Evolutionary conservation across 2,329 filamentous ascomycete species (phyloP), one percentile per base, ranked within the genome.

Genomic region (Diaporthe helianthi): DNA sequence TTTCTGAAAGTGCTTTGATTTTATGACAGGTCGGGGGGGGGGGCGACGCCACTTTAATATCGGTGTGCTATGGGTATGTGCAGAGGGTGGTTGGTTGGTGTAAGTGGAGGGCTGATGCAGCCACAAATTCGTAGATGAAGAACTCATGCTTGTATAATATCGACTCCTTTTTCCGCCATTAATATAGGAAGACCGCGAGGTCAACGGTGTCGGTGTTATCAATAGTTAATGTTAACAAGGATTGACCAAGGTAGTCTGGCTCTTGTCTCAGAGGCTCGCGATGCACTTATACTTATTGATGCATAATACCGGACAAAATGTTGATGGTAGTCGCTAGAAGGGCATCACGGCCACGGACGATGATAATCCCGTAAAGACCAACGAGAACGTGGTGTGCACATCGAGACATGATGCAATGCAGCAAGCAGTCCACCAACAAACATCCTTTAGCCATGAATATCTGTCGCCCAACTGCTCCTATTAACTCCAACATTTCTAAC

Each of bases 141-240:
- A 26, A 49, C 22, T 26, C n/a, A 26, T 36, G 19, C 26, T 22
- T 58, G 19, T 15, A n/a, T n/a, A n/a, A n/a, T n/a, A 17, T 29
- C 44, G 12, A 5, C 44, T 10, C 3, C 9, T 29, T 53, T 66
- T 33, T 3, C n/a, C 13, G 52, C 15, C n/a, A 13, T 46, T 49
- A 26, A 67, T 67, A 49, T 55, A 58, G 41, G 36, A 36, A 47
- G 64, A 51, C 52, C 65, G 41, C 65, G 41, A 67, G 52, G 65
- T 58, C 52, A 33, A 58, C 13, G 41, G 64, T 38, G 52, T 22
- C n/a, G 9, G 36, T 26, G 10, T 24, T 29, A 19, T 4, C 10
- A 12, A 1, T 12, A 15, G 4, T 5, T 10, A 24, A 29, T 3
- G 13, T 44, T 7, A 26, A 13, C 4, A 26, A 19, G 36, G 54